Percentiles rank a stretch among this genome's conserved stretches.
Evolutionary conservation across 495 filamentous ascomycete species (phyloP).

Genomic region (Coniosporium apollinis): DNA sequence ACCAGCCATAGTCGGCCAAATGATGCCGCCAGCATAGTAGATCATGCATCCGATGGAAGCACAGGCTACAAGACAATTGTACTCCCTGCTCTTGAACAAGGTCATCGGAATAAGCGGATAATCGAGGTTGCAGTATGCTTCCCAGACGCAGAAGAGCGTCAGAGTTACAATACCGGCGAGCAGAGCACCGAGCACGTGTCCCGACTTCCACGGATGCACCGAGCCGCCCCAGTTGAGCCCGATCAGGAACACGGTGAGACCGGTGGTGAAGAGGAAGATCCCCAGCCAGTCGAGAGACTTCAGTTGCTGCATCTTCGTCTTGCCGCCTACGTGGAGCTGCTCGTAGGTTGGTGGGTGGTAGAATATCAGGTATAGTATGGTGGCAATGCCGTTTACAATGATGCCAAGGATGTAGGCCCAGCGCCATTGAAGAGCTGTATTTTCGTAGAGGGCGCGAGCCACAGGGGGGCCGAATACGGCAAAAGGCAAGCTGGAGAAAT

Average conservation of each 20-base stretch:
- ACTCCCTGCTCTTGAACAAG: constrained; percentile 9
- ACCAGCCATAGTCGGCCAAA: neutral
- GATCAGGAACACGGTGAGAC: constrained; percentile 29
- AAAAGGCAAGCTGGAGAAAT: constrained; percentile 5
- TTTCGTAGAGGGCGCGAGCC: constrained; percentile 3
- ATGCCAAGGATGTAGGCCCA: constrained; percentile 10
- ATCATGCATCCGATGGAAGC: constrained; percentile 10
- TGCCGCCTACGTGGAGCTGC: constrained; percentile 8
- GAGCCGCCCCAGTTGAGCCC: constrained; percentile 24
- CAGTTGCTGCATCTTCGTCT: constrained; percentile 11
- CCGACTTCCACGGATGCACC: constrained; percentile 17
- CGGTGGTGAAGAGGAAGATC: constrained; percentile 25
- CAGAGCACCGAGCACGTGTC: constrained; percentile 10
- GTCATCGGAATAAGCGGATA: constrained; percentile 12
- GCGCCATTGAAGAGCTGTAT: constrained; percentile 6
- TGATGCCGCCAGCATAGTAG: constrained; percentile 12
- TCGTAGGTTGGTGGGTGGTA: constrained; percentile 16
- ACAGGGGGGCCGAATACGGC: constrained; percentile 9
- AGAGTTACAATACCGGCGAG: constrained; percentile 10
- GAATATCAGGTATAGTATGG: constrained; percentile 9
- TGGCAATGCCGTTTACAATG: constrained; percentile 7
- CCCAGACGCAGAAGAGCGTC: constrained; percentile 11
- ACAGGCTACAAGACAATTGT: constrained; percentile 8
- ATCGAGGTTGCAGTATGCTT: constrained; percentile 5
- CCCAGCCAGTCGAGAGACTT: constrained; percentile 31